Percentiles rank a stretch among this genome's conserved stretches.
Conservation (phyloP, 139 green algal species). For the Trebouxia sp. region DNA sequence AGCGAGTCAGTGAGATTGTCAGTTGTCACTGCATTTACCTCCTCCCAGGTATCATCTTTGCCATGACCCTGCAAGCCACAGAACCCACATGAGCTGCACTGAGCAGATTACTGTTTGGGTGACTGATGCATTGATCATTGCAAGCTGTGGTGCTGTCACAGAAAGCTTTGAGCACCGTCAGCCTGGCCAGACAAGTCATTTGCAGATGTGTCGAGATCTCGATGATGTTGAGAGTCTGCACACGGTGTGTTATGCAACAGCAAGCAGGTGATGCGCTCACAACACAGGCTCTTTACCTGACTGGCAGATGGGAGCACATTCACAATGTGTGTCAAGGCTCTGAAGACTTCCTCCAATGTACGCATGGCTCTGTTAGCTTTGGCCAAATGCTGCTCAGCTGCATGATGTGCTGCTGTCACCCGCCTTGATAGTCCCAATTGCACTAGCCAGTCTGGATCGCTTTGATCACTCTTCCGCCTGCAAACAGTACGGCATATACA, state of each 20-base stretch:
- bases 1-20: background rate
- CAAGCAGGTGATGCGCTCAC: background rate
- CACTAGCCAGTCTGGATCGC: constrained; percentile 15
- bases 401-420: background rate
- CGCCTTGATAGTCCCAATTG: background rate
- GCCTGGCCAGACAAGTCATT: no score
- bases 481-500: no score
- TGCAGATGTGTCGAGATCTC: no score
- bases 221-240: no score
- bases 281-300: background rate
- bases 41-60: background rate
- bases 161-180: no score
- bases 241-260: no score
- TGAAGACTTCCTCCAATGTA: constrained; percentile 1
- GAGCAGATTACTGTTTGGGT: no score
- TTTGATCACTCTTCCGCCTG: constrained; percentile 1
- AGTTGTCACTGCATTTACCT: background rate
- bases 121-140: no score
- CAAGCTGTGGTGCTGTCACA: no score
- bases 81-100: background rate
- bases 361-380: constrained; percentile 6
- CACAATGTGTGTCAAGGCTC: background rate
- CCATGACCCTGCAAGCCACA: background rate
- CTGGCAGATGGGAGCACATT: background rate
- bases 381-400: background rate